Conservation (phyloP, 2,329 filamentous ascomycete genomes). For the Pezicula carpinea region DNA sequence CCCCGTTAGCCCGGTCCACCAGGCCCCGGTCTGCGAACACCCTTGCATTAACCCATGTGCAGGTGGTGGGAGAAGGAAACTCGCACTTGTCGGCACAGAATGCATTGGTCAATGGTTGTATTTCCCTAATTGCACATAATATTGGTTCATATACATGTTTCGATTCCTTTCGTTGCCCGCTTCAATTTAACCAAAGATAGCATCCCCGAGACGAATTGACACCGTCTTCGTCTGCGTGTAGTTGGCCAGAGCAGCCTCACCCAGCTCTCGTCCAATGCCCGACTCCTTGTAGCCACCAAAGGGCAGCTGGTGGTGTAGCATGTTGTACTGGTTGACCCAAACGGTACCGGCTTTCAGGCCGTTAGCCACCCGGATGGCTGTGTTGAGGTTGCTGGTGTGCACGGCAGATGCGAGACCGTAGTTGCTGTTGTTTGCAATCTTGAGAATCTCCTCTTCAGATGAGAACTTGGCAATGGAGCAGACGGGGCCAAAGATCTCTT, state of each 20-base stretch:
- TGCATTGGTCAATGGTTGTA: background rate
- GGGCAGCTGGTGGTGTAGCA: constrained; percentile 59
- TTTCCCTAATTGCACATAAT: background rate
- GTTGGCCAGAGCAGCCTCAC: constrained; percentile 61
- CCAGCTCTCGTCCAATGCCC: constrained; percentile 73
- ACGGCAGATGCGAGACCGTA: constrained; percentile 67
- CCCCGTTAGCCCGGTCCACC: no score
- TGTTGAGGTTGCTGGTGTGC: constrained; percentile 65
- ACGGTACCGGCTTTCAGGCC: constrained; percentile 52
- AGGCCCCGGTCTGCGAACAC: no score
- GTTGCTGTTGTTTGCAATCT: constrained; percentile 55
- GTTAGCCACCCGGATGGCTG: constrained; percentile 62
- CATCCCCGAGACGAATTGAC: constrained; percentile 45
- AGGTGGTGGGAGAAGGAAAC: no score
- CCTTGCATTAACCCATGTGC: no score
- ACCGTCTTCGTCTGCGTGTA: constrained; percentile 69
- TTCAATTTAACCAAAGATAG: constrained; percentile 32
- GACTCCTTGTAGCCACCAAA: constrained; percentile 78
- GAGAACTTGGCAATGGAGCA: constrained; percentile 68
- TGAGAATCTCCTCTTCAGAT: constrained; percentile 61
- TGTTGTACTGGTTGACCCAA: constrained; percentile 51
- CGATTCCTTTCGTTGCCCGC: background rate
- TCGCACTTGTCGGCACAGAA: background rate
- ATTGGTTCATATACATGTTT: background rate
- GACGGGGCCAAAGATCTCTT: constrained; percentile 72